These are phyloP conservation scores for Pseudohyphozyma bogoriensis DNA, from an alignment of 768 basidiomycete species.

Conservation along the genomic window DNA sequence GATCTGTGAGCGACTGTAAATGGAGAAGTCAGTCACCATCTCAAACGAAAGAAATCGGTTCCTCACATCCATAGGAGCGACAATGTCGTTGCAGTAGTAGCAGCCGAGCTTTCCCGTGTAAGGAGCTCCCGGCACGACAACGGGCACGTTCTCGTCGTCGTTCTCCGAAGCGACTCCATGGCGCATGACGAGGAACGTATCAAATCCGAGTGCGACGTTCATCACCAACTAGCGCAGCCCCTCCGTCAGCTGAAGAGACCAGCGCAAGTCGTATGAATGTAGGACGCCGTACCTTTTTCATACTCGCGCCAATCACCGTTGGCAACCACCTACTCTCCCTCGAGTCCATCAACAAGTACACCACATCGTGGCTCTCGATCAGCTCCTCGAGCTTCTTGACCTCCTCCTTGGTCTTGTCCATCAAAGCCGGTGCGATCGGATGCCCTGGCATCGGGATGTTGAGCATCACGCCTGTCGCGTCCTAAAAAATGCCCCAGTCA, in stretches of 20 bases:
- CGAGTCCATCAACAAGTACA: conserved; percentile 97
- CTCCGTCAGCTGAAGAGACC: neutral
- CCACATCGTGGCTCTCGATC: conserved; percentile 73
- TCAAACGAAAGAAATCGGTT: neutral
- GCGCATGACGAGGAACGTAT: conserved; percentile 92
- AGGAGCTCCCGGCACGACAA: neutral
- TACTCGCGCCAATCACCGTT: conserved; percentile 70
- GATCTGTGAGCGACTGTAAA: conserved; percentile 59
- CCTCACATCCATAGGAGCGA: conserved; percentile 84
- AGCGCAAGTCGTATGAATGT: neutral
- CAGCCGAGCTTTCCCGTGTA: conserved; percentile 56
- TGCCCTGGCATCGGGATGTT: conserved; percentile 97
- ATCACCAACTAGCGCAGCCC: conserved; percentile 57
- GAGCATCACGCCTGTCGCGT: conserved; percentile 65
- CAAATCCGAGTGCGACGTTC: conserved; percentile 91
- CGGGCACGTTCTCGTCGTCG: neutral
- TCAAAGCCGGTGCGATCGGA: conserved; percentile 55
- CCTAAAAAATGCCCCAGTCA: conserved; percentile 47
- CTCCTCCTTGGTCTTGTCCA: conserved; percentile 55
- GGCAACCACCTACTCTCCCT: conserved; percentile 94
- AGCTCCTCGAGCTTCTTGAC: conserved; percentile 63
- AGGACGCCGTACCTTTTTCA: conserved; percentile 58
- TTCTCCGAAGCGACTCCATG: conserved; percentile 57
- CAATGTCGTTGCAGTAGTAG: conserved; percentile 97
- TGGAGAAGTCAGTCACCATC: neutral